Conservation (phyloP, 805 yeast species). For the Spathaspora gorwiae region DNA sequence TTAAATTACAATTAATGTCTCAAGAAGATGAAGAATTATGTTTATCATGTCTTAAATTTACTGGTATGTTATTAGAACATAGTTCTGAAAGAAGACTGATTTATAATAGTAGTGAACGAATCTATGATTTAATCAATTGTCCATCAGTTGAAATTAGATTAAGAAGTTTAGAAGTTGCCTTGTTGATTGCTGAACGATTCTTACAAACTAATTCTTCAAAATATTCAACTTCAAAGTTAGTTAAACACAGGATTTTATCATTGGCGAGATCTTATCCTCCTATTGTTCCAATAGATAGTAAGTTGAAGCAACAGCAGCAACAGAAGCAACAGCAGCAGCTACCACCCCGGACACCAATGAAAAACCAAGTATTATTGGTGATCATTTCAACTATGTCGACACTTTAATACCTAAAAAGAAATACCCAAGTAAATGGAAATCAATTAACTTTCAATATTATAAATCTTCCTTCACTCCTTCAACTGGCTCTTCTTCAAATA, state of each 20-base stretch:
- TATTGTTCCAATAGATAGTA: slow-evolving; percentile 31
- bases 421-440: slow-evolving; percentile 55
- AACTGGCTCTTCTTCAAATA: slow-evolving; percentile 9
- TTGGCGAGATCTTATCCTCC: slow-evolving; percentile 56
- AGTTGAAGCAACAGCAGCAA: slow-evolving; percentile 16
- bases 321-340: neutral
- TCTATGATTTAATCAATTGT: slow-evolving; percentile 54
- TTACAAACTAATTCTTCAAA: slow-evolving; percentile 41
- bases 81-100: slow-evolving; percentile 60
- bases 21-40: slow-evolving; percentile 44
- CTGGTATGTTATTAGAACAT: slow-evolving; percentile 60
- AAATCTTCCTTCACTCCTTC: slow-evolving; percentile 8
- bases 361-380: slow-evolving; percentile 25
- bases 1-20: slow-evolving; percentile 44
- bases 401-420: slow-evolving; percentile 37
- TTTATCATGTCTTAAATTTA: slow-evolving; percentile 54
- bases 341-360: slow-evolving; percentile 1
- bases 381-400: slow-evolving; percentile 45
- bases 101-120: slow-evolving; percentile 61
- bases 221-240: slow-evolving; percentile 39
- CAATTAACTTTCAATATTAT: slow-evolving; percentile 50
- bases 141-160: slow-evolving; percentile 57
- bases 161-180: slow-evolving; percentile 56
- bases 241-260: slow-evolving; percentile 45
- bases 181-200: slow-evolving; percentile 58